Evolutionary conservation across 2,329 filamentous ascomycete species (phyloP).

Genomic region (Penicillium corylophilum): DNA sequence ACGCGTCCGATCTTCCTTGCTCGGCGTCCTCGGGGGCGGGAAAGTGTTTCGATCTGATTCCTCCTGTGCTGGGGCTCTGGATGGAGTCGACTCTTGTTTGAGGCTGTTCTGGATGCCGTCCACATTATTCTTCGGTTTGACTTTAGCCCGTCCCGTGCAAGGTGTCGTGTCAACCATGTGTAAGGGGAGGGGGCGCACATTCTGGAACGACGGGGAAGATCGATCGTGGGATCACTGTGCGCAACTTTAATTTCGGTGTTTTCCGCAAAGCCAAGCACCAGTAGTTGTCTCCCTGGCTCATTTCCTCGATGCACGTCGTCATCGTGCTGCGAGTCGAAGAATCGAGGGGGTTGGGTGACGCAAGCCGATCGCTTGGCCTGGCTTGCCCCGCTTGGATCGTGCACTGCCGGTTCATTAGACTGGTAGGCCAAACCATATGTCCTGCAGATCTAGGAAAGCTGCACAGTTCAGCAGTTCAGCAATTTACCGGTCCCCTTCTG

Average conservation of each 20-base stretch:
- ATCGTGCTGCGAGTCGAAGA: conserved; percentile 1
- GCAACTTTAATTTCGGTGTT: conserved; percentile 21
- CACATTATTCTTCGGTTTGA: background rate
- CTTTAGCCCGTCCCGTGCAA: background rate
- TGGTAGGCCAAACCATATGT: background rate
- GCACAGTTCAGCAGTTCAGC: background rate
- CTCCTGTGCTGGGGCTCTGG: background rate
- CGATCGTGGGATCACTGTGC: conserved; percentile 9
- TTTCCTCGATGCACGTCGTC: conserved; percentile 15
- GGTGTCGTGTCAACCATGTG: background rate
- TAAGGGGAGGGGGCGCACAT: background rate
- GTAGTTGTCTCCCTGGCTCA: conserved; percentile 7
- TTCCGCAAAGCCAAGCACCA: conserved; percentile 7
- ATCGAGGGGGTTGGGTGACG: conserved; percentile 14
- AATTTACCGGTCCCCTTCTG: no score
- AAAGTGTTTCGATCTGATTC: background rate
- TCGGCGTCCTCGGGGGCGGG: background rate
- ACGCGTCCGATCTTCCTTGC: conserved; percentile 4
- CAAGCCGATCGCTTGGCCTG: conserved; percentile 22
- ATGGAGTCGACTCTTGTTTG: background rate
- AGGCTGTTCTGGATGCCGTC: background rate
- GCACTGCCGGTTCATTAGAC: background rate
- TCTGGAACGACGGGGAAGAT: conserved; percentile 14
- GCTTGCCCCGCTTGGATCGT: background rate
- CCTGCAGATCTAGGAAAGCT: background rate